Conservation (phyloP, 2,329 filamentous ascomycete genomes). For the Elsinoe fawcettii region DNA sequence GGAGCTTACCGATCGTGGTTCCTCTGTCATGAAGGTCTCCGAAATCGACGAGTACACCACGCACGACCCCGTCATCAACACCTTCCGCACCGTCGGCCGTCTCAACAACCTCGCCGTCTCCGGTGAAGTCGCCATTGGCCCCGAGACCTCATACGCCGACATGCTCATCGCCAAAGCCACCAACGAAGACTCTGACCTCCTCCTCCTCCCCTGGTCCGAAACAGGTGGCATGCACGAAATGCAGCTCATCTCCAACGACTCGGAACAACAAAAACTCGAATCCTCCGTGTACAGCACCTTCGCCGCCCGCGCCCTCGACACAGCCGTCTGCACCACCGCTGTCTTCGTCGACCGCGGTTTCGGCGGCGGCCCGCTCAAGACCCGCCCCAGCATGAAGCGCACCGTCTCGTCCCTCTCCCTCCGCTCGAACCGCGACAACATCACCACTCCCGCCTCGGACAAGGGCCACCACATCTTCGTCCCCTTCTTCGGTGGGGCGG, state of each 20-base stretch:
- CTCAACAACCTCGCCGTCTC: constrained; percentile 77
- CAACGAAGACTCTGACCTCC: constrained; percentile 51
- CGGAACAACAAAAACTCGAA: constrained; percentile 51
- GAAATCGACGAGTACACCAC: constrained; percentile 62
- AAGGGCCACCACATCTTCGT: constrained; percentile 78
- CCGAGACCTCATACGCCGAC: constrained; percentile 69
- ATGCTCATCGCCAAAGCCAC: constrained; percentile 59
- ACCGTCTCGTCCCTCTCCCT: constrained; percentile 53
- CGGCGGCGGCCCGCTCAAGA: constrained; percentile 38
- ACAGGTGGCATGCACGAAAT: constrained; percentile 67
- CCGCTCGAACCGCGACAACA: constrained; percentile 50
- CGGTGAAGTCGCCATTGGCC: constrained; percentile 71
- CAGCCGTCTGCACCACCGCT: constrained; percentile 59
- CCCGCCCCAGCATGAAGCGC: constrained; percentile 36
- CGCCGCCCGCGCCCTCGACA: constrained; percentile 58
- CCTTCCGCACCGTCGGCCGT: constrained; percentile 80
- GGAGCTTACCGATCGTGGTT: constrained; percentile 84
- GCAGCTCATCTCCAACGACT: constrained; percentile 44
- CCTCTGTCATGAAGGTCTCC: constrained; percentile 88
- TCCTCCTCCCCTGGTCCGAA: constrained; percentile 86
- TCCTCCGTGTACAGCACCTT: constrained; percentile 63
- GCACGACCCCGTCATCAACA: constrained; percentile 77
- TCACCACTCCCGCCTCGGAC: constrained; percentile 51
- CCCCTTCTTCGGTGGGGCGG: constrained; percentile 74
- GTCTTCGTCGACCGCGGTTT: constrained; percentile 72